Percentiles rank a stretch among this genome's conserved stretches.
These are phyloP conservation scores for Amanita inopinata DNA, from an alignment of 768 basidiomycete genomes.

Conservation along the genomic window DNA sequence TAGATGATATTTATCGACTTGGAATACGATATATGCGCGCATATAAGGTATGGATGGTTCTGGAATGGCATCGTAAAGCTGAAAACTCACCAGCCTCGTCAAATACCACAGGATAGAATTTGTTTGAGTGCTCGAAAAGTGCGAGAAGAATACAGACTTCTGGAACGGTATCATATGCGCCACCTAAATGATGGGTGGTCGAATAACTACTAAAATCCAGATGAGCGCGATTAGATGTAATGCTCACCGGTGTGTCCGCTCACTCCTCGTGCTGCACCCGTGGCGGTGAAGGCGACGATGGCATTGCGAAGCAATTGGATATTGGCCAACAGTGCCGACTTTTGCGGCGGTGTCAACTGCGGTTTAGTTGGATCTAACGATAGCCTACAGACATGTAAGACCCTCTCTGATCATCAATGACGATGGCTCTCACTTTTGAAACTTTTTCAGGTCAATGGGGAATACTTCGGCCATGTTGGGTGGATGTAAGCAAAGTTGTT, in stretches of 20 bases:
- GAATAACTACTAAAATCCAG: too few relatives aligned
- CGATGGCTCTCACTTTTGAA: conserved; percentile 49
- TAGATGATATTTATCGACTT: background rate
- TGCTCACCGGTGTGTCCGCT: conserved; percentile 72
- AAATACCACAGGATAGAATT: conserved; percentile 61
- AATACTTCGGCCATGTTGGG: conserved; percentile 34
- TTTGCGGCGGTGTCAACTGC: conserved; percentile 55
- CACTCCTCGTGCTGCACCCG: conserved; percentile 77
- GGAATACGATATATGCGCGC: conserved; percentile 6
- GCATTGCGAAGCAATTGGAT: conserved; percentile 78
- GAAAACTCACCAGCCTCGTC: conserved; percentile 67
- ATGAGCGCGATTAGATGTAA: background rate
- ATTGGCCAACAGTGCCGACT: conserved; percentile 48
- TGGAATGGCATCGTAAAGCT: too few relatives aligned
- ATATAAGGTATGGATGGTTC: background rate
- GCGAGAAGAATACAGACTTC: conserved; percentile 75
- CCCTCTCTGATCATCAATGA: too few relatives aligned
- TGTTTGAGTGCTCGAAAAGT: conserved; percentile 56
- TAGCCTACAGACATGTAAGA: conserved; percentile 33
- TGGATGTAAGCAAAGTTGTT: conserved; percentile 13
- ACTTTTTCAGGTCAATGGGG: conserved; percentile 71
- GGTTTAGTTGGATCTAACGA: conserved; percentile 63
- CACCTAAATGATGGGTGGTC: conserved; percentile 29
- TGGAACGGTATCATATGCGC: conserved; percentile 70
- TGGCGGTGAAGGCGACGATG: conserved; percentile 80